Conservation (phyloP, 805 yeast genomes). For the Candida taoyuanica region DNA sequence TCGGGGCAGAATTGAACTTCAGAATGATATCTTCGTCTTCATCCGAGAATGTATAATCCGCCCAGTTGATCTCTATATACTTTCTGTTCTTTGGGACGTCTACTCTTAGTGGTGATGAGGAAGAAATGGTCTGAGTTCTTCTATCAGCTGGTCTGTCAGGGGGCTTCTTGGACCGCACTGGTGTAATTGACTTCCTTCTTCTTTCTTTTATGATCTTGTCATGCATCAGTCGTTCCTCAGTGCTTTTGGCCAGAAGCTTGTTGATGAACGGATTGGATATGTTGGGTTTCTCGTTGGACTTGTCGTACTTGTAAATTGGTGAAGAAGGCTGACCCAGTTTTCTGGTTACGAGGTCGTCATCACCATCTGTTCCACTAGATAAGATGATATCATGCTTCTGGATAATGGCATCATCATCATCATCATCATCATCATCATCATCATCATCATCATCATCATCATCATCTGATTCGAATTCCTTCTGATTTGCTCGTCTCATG, state of each 20-base stretch:
- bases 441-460: too few species aligned
- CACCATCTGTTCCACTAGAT: conserved; percentile 4
- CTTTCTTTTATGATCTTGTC: conserved; percentile 1
- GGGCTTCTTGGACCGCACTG: too few species aligned
- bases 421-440: background rate
- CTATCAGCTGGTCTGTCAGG: too few species aligned
- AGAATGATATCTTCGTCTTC: background rate
- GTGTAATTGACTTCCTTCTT: too few species aligned
- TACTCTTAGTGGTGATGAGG: background rate
- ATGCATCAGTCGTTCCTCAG: background rate
- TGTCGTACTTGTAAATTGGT: conserved; percentile 5
- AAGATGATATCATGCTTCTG: conserved; percentile 8
- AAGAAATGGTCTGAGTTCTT: background rate
- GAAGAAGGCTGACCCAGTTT: conserved; percentile 10
- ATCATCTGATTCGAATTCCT: background rate
- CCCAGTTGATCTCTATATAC: background rate
- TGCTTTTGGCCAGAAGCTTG: conserved; percentile 1
- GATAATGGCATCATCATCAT: conserved; percentile 8
- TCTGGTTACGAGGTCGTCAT: conserved; percentile 1
- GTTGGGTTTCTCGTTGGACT: background rate
- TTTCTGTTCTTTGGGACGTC: background rate
- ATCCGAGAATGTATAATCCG: background rate
- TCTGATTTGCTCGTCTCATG: too few species aligned
- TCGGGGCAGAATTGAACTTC: background rate
- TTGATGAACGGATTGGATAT: conserved; percentile 6